Conservation (phyloP, 306 rosid genomes). For the Malus fusca region DNA sequence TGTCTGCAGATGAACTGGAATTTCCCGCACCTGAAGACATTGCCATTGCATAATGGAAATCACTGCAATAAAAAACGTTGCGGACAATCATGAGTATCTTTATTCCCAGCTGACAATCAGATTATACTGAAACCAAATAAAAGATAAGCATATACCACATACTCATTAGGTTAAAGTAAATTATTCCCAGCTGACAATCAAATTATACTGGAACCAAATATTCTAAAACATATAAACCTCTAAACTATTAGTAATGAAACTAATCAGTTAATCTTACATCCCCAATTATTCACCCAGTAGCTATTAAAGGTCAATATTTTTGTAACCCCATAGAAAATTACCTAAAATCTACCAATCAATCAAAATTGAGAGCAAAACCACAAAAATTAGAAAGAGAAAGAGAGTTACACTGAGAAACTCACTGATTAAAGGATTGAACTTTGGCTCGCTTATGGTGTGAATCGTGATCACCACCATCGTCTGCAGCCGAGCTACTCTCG, state of each 20-base stretch:
- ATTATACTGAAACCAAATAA: background rate
- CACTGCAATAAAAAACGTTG: constrained; percentile 40
- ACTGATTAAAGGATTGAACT: constrained; percentile 53
- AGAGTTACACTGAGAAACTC: constrained; percentile 28
- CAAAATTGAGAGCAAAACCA: background rate
- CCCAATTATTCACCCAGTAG: background rate
- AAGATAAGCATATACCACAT: background rate
- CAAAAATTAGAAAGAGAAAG: background rate
- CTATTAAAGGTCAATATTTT: background rate
- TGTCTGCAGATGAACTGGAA: constrained; percentile 37
- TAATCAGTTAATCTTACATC: background rate
- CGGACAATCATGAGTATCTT: constrained; percentile 1
- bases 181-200: background rate
- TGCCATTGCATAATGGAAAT: constrained; percentile 35
- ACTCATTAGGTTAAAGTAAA: background rate
- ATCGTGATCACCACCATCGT: constrained; percentile 45
- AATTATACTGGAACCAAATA: background rate
- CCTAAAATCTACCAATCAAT: background rate
- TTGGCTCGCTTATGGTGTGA: constrained; percentile 73
- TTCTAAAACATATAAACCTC: background rate
- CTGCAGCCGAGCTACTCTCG: constrained; percentile 51
- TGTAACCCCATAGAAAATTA: background rate
- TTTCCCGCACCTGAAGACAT: constrained; percentile 45
- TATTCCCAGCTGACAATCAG: background rate
- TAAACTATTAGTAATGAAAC: background rate